phyloP scores from a whole-genome alignment of 352 stramenopile genomes.

The Phytophthora idaei region DNA sequence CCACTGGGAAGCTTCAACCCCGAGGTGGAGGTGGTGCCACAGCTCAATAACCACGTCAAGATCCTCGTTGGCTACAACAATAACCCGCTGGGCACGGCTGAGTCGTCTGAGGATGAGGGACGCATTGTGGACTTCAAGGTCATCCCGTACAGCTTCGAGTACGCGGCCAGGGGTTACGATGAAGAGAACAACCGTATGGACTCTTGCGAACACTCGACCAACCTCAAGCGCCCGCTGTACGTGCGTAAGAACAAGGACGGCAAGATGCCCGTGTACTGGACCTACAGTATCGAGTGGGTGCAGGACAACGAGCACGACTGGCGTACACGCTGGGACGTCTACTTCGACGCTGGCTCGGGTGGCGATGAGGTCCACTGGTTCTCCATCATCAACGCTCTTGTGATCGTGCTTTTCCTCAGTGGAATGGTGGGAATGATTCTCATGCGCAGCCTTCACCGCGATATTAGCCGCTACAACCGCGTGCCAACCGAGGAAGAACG shows the following conservation, averaged over 20 bases:
- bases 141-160: slow-evolving; percentile 96
- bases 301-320: slow-evolving; percentile 95
- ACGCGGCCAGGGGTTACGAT: slow-evolving; percentile 81
- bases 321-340: slow-evolving; percentile 99
- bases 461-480: slow-evolving; percentile 98
- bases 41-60: slow-evolving; percentile 99
- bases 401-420: slow-evolving; percentile 99
- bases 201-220: slow-evolving; percentile 70
- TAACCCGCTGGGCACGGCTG: slow-evolving; percentile 63
- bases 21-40: slow-evolving; percentile 90
- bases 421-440: slow-evolving; percentile 99
- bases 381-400: slow-evolving; percentile 98
- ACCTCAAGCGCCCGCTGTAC: slow-evolving; percentile 75
- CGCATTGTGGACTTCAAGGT: slow-evolving; percentile 99
- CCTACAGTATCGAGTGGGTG: slow-evolving; percentile 99
- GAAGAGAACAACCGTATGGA: slow-evolving; percentile 76
- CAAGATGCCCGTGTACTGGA: slow-evolving; percentile 92
- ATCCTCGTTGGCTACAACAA: slow-evolving; percentile 99
- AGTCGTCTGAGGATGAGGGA: slow-evolving; percentile 74
- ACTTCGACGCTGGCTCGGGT: slow-evolving; percentile 92
- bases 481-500: slow-evolving; percentile 96
- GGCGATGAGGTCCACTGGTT: slow-evolving; percentile 99
- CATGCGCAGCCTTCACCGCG: slow-evolving; percentile 96
- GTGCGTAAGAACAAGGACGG: slow-evolving; percentile 83
- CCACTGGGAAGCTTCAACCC: slow-evolving; percentile 90